Percentiles rank a stretch among this genome's conserved stretches.
phyloP scores from a whole-genome alignment of 305 asterid species.

The Solanum aculeatissimum region DNA sequence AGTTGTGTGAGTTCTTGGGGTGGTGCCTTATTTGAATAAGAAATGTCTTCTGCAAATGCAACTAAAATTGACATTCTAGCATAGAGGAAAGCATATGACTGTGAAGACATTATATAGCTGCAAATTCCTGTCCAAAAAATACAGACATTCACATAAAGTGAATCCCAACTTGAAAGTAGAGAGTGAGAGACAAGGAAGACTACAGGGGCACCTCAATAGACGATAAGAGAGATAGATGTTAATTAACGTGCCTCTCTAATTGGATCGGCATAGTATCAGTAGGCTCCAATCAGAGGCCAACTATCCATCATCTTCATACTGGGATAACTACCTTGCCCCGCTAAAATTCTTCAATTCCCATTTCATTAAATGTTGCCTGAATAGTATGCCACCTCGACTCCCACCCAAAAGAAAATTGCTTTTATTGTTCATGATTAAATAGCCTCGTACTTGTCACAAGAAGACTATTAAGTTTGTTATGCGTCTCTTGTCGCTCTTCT shows the following conservation, averaged over 20 bases:
- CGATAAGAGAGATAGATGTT: not conserved
- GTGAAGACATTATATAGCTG: not conserved
- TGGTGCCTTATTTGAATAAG: not conserved
- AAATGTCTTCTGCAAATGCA: not conserved
- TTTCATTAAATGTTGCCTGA: not conserved
- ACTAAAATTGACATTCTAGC: not conserved
- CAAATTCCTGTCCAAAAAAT: not conserved
- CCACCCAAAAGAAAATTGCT: not conserved
- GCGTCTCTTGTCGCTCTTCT: not conserved
- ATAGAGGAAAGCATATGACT: not conserved
- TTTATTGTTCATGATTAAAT: not conserved
- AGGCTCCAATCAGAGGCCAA: not conserved
- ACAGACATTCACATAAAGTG: not conserved
- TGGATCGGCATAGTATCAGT: not conserved
- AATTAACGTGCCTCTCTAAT: not conserved
- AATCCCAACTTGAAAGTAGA: not conserved
- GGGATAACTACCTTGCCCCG: not conserved
- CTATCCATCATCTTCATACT: not conserved
- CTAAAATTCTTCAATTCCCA: not conserved
- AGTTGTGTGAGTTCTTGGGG: not conserved
- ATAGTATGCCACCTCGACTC: not conserved
- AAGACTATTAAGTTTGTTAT: not conserved
- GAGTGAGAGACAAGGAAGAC: not conserved
- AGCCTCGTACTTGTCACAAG: not conserved
- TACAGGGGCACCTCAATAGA: not conserved